Base-by-base conservation (phyloP, 257 asterid species). In the Solanum phureja region DNA sequence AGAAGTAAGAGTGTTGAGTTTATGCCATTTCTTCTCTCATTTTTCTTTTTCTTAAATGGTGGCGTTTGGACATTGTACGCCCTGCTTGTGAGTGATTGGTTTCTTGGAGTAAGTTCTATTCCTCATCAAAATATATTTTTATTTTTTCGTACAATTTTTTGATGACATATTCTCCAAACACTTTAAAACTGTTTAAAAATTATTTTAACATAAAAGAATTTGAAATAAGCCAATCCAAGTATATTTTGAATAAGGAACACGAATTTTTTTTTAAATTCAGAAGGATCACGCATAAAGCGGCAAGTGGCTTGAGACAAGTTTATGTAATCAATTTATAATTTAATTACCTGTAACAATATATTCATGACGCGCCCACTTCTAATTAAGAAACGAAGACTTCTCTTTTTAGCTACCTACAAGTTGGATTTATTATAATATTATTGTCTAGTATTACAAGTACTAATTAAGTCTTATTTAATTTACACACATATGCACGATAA, bases 1-100 rank as follows among this genome's bases (percentile, higher is more conserved):
- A 88, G 89, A 8, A 92, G 85, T n/a, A 93, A 91, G 89, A 95
- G 98, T 75, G 97, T 92, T 74, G 98, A 95, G 90, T 96, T 92
- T 81, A 93, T 95, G 99, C 98, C 99, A 12, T 96, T 94, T 87
- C 91, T 94, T 34, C 94, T 96, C 24, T 95, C 98, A 0, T 91
- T 95, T 76, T 96, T 92, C 92, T 72, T 93, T n/a, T 94, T 92
- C 91, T 86, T 95, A 83, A 95, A 96, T 79, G 99, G 98, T 33
- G 97, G 94, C 11, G 87, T 95, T 89, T 96, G 99, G 99, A 87
- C 97, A n/a, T 87, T 93, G 87, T 96, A 96, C 56, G 98, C 98
- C 1, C 18, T 90, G 7, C 97, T 95, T 34, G 94, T 87, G 44
- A 79, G 29, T 13, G 98, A 95, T 40, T 95, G 95, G 96, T 96